Evolutionary conservation across 257 asterid genomes (phyloP).

Genomic region (Linaria vulgaris): DNA sequence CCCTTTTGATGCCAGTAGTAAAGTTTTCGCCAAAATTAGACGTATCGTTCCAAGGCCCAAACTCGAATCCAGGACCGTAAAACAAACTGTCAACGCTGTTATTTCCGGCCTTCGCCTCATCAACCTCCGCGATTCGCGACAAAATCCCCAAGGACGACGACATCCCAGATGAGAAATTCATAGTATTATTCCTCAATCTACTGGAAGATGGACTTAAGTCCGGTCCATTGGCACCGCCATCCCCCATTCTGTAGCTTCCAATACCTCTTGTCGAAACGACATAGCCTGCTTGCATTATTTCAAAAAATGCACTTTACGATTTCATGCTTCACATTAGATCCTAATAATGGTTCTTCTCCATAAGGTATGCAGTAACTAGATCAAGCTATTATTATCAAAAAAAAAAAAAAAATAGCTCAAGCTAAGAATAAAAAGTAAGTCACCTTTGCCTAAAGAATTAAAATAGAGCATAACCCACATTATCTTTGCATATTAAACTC

Average conservation of each 20-base stretch:
- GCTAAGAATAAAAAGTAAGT: too few species aligned
- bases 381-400: too few species aligned
- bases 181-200: constrained; percentile 29
- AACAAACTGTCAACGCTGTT: constrained; percentile 34
- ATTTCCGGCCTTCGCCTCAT: constrained; percentile 34
- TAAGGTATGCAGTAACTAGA: too few species aligned
- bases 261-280: constrained; percentile 31
- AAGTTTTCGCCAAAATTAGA: constrained; percentile 47
- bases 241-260: constrained; percentile 38
- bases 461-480: constrained; percentile 3
- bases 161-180: constrained; percentile 33
- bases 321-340: background rate
- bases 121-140: constrained; percentile 53
- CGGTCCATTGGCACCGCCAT: constrained; percentile 30
- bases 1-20: constrained; percentile 53
- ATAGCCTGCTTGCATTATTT: constrained; percentile 44
- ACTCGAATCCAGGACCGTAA: constrained; percentile 43
- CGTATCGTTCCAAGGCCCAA: constrained; percentile 57
- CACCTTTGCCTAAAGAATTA: too few species aligned
- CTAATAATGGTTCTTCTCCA: too few species aligned
- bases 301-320: constrained; percentile 9
- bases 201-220: constrained; percentile 38
- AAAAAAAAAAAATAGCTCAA: too few species aligned
- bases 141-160: constrained; percentile 50
- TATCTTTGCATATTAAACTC: background rate